Evolutionary conservation across 108 stramenopile species (phyloP).

Genomic region (Skeletonema menzelii): DNA sequence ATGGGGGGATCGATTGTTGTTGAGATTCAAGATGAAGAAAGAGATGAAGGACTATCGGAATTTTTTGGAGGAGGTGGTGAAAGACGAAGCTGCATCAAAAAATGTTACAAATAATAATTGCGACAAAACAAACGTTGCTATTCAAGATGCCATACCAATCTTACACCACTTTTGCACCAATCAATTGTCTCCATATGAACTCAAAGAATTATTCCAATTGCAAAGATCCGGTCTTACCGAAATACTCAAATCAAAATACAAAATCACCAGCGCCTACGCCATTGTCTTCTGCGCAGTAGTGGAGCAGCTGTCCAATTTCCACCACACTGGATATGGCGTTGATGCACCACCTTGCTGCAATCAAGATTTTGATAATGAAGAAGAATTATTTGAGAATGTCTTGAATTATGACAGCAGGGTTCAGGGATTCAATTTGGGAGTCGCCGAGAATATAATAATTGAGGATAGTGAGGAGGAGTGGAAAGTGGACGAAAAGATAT

Average conservation of each 20-base stretch:
- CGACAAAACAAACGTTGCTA: constrained; percentile 24
- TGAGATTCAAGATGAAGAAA: constrained; percentile 78
- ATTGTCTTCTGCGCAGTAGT: constrained; percentile 74
- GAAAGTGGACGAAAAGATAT: constrained; percentile 34
- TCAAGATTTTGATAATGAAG: constrained; percentile 29
- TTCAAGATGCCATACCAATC: constrained; percentile 10
- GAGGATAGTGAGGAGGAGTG: constrained; percentile 17
- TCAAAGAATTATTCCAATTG: constrained; percentile 62
- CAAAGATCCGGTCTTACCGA: constrained; percentile 69
- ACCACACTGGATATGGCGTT: constrained; percentile 60
- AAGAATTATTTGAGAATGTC: constrained; percentile 62
- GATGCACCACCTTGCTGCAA: constrained; percentile 58
- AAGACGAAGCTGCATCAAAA: not conserved
- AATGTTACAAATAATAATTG: not conserved
- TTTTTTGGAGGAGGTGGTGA: constrained; percentile 56
- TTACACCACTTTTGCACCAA: constrained; percentile 46
- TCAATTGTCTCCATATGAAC: constrained; percentile 24
- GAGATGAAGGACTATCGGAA: constrained; percentile 63
- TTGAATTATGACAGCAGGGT: constrained; percentile 63
- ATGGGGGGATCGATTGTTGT: constrained; percentile 80
- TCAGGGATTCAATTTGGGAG: constrained; percentile 63
- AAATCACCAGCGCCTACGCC: constrained; percentile 71
- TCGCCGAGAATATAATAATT: constrained; percentile 9
- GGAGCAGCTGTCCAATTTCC: constrained; percentile 84
- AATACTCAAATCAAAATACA: constrained; percentile 58